A percentile compares a stretch with the other conserved stretches of the same genome.
Evolutionary conservation across 2,329 filamentous ascomycete genomes (phyloP).

Genomic region (Herpotrichia juniperi): DNA sequence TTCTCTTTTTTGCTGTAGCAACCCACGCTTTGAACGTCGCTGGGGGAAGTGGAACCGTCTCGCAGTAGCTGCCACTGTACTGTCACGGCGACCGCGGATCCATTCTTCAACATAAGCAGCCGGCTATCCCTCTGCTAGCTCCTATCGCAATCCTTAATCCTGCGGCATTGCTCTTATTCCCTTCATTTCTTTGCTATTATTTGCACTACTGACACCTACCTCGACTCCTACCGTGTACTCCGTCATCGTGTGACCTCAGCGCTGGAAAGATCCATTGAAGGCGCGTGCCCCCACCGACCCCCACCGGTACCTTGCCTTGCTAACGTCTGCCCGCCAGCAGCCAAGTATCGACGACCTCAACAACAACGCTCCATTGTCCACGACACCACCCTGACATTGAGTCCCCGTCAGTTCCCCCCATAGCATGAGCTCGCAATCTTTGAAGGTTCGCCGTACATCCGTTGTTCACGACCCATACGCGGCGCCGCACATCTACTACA

Average conservation of each 20-base stretch:
- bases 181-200: neutral
- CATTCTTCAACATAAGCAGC: neutral
- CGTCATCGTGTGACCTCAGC: conserved; percentile 13
- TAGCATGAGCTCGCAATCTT: conserved; percentile 51
- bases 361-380: conserved; percentile 2
- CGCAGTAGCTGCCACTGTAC: no score
- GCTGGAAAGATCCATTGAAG: conserved; percentile 1
- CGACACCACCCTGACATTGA: conserved; percentile 15
- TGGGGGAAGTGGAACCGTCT: no score
- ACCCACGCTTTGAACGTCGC: conserved; percentile 10
- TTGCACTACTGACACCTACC: neutral
- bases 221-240: no score
- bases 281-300: neutral
- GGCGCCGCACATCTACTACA: conserved; percentile 65
- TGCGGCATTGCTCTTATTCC: neutral
- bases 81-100: no score
- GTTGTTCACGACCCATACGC: conserved; percentile 62
- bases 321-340: neutral
- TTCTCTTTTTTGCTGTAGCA: conserved; percentile 5
- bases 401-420: conserved; percentile 21
- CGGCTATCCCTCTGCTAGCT: neutral
- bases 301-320: neutral
- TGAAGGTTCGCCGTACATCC: conserved; percentile 44
- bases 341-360: neutral
- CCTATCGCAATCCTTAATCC: neutral